phyloP scores from a whole-genome alignment of 805 yeast species.

The Candida manassasensis region DNA sequence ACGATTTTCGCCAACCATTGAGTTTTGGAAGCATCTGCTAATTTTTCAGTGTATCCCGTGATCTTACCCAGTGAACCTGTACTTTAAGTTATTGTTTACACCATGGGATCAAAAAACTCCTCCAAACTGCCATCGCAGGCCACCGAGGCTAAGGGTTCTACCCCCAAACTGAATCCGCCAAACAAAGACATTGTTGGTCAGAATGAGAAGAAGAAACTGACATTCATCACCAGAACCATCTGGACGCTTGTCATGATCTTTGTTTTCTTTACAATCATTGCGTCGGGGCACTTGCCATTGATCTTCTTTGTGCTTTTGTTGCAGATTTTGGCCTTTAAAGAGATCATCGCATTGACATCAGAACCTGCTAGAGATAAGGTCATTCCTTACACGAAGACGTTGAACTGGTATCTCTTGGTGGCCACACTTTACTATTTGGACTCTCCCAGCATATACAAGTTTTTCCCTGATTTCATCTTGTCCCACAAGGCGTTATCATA shows the following conservation, averaged over 20 bases:
- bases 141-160: slow-evolving; percentile 1
- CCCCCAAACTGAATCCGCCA: slow-evolving; percentile 1
- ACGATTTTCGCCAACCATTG: no score
- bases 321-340: slow-evolving; percentile 83
- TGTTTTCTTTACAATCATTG: slow-evolving; percentile 62
- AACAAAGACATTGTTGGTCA: slow-evolving; percentile 28
- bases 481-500: slow-evolving; percentile 51
- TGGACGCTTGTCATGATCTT: slow-evolving; percentile 93
- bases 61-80: no score
- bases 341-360: slow-evolving; percentile 80
- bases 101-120: neutral
- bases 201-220: slow-evolving; percentile 66
- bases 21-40: no score
- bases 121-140: neutral
- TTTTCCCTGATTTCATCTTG: slow-evolving; percentile 51
- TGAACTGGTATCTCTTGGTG: slow-evolving; percentile 88
- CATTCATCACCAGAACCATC: slow-evolving; percentile 79
- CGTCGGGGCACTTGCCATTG: slow-evolving; percentile 82
- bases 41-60: no score
- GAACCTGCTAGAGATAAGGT: slow-evolving; percentile 81
- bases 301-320: slow-evolving; percentile 65
- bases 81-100: no score
- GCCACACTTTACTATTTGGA: slow-evolving; percentile 88
- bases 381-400: slow-evolving; percentile 72
- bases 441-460: slow-evolving; percentile 74